Evolutionary conservation across 495 filamentous ascomycete species (phyloP), one percentile per base, ranked within the genome.

Genomic region (Trichoderma erinaceum): DNA sequence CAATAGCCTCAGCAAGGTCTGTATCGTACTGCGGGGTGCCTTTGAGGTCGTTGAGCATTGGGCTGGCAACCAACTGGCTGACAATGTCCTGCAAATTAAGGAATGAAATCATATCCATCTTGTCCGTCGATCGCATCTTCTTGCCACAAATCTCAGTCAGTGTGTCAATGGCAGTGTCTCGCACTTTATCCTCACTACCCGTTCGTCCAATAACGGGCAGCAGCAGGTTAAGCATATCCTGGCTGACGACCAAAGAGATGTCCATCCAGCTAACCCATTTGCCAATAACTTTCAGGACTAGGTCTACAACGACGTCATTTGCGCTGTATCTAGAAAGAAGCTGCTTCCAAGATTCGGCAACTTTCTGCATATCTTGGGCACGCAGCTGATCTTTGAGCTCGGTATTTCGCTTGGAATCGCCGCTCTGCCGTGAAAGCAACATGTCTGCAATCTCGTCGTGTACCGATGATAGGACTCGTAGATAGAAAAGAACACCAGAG

Each of bases 201-300:
- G 84, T 83, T 71, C 86, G 86, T 68, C 85, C 89, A 68, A 89
- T 87, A 72, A 89, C 85, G 76, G 93, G 88, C 77, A 97, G 90
- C 67, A 99, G 85, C 64, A 92, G 82, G 72, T 84, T 87, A 70
- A 97, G 83, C 81, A 96, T 91, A 50, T 87, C 85, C 71, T 94
- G 87, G 75, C 96, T 95, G 70, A 98, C 90, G 58, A 98, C 87
- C 48, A 99, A 82, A 23, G 88, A 89, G 71, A 99, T 97, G 71
- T 98, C 96, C 69, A 93, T 94, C 95, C 95, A 99, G 82, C 91
- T 92, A 63, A 96, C 93, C 96, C 96, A 99, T 74, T 91, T 90
- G 23, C 92, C 92, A 63, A 98, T 87, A 15, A 91, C 87, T 78
- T 89, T 92, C 38, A 99, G 83, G 70, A 89, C 93, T 83, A 93